Percentiles rank a stretch among this genome's conserved stretches.
Conservation (phyloP, 2,329 filamentous ascomycete genomes). For the Exophiala xenobiotica region DNA sequence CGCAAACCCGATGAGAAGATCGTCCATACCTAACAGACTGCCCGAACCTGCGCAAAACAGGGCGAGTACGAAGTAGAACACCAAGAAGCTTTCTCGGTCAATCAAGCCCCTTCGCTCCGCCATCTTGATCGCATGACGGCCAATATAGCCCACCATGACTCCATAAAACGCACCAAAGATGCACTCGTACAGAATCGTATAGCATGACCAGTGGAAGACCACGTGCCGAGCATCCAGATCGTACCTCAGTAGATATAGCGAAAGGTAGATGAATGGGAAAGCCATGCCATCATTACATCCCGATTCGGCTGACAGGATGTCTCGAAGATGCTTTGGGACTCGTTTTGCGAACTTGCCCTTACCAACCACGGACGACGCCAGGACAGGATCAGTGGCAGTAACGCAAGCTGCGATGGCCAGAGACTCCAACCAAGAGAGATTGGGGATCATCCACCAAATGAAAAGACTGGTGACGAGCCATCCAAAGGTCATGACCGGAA, state of each 20-base stretch:
- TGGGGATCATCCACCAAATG: slow-evolving; percentile 83
- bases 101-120: slow-evolving; percentile 84
- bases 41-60: slow-evolving; percentile 94
- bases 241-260: slow-evolving; percentile 85
- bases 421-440: slow-evolving; percentile 84
- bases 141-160: slow-evolving; percentile 82
- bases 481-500: slow-evolving; percentile 96
- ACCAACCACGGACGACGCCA: slow-evolving; percentile 95
- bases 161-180: slow-evolving; percentile 88
- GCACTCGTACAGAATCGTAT: slow-evolving; percentile 92
- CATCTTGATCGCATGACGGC: slow-evolving; percentile 82
- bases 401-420: slow-evolving; percentile 87
- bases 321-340: slow-evolving; percentile 94
- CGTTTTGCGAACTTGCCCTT: slow-evolving; percentile 98
- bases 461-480: slow-evolving; percentile 82
- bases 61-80: slow-evolving; percentile 97
- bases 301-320: slow-evolving; percentile 91
- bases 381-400: slow-evolving; percentile 92
- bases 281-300: slow-evolving; percentile 99
- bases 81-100: slow-evolving; percentile 93
- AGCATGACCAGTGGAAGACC: slow-evolving; percentile 81
- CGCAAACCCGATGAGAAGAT: slow-evolving; percentile 89
- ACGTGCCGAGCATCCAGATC: slow-evolving; percentile 67
- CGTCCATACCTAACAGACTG: slow-evolving; percentile 85
- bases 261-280: slow-evolving; percentile 94